Percentiles rank a stretch among this genome's conserved stretches.
Evolutionary conservation across 2,329 filamentous ascomycete genomes (phyloP).

Genomic region (Moelleriella libera): DNA sequence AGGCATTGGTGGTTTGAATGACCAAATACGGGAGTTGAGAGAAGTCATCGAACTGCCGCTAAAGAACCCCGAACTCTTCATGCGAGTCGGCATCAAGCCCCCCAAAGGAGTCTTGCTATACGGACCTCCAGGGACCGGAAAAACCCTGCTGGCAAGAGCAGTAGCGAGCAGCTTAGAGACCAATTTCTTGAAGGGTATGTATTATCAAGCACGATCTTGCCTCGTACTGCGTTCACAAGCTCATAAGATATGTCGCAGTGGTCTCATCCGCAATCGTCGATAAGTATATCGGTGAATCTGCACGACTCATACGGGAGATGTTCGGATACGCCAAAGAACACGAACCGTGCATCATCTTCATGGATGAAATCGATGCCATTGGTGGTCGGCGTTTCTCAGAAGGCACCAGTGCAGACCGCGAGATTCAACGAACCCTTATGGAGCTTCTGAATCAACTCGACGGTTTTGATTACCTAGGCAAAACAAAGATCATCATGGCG

Average conservation of each 20-base stretch:
- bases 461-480: conserved; percentile 96
- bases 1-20: conserved; percentile 93
- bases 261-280: conserved; percentile 98
- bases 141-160: conserved; percentile 85
- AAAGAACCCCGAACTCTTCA: conserved; percentile 96
- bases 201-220: too few relatives aligned
- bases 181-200: conserved; percentile 87
- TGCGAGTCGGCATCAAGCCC: conserved; percentile 95
- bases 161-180: conserved; percentile 95
- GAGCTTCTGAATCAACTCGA: conserved; percentile 97
- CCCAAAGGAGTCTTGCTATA: conserved; percentile 96
- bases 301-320: conserved; percentile 95
- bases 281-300: conserved; percentile 98
- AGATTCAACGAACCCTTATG: conserved; percentile 98
- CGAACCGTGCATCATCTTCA: conserved; percentile 99
- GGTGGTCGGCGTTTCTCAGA: conserved; percentile 93
- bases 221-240: background rate
- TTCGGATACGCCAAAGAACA: conserved; percentile 99
- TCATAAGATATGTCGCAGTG: conserved; percentile 37
- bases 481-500: conserved; percentile 99
- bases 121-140: conserved; percentile 90
- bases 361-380: conserved; percentile 99
- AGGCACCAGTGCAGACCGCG: conserved; percentile 91
- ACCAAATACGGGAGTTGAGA: conserved; percentile 92
- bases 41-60: conserved; percentile 96